Evolutionary conservation across 495 filamentous ascomycete species (phyloP).

Genomic region (Penicillium taxi): DNA sequence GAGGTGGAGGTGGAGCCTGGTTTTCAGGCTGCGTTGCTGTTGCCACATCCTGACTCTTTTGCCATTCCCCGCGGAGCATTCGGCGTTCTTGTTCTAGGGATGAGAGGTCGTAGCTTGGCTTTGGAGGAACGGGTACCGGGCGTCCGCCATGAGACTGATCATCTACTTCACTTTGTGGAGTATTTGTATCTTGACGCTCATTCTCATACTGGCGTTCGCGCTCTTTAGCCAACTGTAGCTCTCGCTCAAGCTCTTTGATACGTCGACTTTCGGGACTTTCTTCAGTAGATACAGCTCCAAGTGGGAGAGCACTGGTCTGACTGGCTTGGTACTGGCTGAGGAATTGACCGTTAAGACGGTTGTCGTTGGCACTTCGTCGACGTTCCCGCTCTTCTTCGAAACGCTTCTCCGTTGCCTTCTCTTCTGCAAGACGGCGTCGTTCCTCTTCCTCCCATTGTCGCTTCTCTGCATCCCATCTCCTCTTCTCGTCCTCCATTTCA

Average conservation of each 20-base stretch:
- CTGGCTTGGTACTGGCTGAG: constrained; percentile 74
- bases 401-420: constrained; percentile 59
- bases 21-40: constrained; percentile 25
- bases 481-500: constrained; percentile 67
- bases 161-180: too few relatives aligned
- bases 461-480: constrained; percentile 78
- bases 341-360: constrained; percentile 70
- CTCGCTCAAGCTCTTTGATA: constrained; percentile 73
- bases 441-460: constrained; percentile 76
- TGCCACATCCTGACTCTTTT: constrained; percentile 38
- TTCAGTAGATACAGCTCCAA: constrained; percentile 13
- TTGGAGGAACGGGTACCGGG: constrained; percentile 42
- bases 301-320: constrained; percentile 17
- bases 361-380: constrained; percentile 51
- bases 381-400: constrained; percentile 59
- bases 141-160: constrained; percentile 27
- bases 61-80: constrained; percentile 63
- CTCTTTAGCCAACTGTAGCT: constrained; percentile 77
- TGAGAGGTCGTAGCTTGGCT: constrained; percentile 54
- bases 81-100: constrained; percentile 70
- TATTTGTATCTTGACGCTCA: constrained; percentile 55
- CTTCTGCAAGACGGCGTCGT: constrained; percentile 62
- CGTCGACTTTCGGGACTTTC: constrained; percentile 49
- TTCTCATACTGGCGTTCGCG: constrained; percentile 78
- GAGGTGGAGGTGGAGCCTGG: constrained; percentile 32